Base-by-base conservation (phyloP, 306 rosid genomes). In the Glycine soja region DNA sequence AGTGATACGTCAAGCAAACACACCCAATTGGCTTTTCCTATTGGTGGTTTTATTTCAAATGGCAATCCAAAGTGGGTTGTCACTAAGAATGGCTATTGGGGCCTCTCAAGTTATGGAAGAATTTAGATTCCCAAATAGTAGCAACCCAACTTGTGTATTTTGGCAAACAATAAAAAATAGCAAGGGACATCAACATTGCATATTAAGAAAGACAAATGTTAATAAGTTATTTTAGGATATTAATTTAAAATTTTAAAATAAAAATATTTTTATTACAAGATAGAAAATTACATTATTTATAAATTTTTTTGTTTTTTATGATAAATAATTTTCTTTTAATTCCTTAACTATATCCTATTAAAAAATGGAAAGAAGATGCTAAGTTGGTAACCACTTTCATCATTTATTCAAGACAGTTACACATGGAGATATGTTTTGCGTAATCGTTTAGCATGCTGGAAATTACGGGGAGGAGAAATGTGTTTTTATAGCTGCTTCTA, bases 71-170 rank as follows among this genome's bases (percentile, higher is more conserved):
- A 88, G 92, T 83, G 90, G 81, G 82, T 86, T 82, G 88, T 88
- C 98, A 94, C 96, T 91, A 86, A 83, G 61, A 83, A 85, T 85
- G 89, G 89, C 64, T 75, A 85, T 75, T 80, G 78, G 70, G 77
- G 75, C 69, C 70, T 79, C 88, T 53, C 13, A 46, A 2, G 1
- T 10, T 68, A 67, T 75, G 34, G 15, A 47, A 80, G 14, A 57
- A 54, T 78, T 83, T 83, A 79, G 81, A 84, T 81, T 87, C 85
- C 63, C 65, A 56, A 50, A 40, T 62, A 14, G 62, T 63, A 8
- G 66, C 52, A 65, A 67, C 42, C 19, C 59, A 62, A 62, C 2
- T 62, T 62, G 45, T 5, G 69, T 12, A 32, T 62, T 62, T 62
- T 62, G 4, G 2, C 45, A 32, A 62, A 62, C 16, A 62, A 12